Base-by-base conservation (phyloP, 495 filamentous ascomycete genomes). In the Aspergillus homomorphus region DNA sequence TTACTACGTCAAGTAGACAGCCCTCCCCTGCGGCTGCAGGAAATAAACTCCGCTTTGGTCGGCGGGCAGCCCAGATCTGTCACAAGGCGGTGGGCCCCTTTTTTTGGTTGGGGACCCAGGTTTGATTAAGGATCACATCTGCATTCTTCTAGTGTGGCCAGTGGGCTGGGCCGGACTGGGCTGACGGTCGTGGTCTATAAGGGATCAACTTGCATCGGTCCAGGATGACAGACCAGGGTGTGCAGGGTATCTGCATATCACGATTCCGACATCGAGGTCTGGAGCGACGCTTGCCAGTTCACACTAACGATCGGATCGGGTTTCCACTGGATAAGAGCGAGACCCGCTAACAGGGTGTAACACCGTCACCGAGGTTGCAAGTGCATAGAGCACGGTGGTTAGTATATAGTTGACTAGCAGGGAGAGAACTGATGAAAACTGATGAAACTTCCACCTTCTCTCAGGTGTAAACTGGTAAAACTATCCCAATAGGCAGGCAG, bases 101-200 rank as follows among this genome's bases (percentile, higher is more conserved):
- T 26, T 46, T 12, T n/a, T n/a, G n/a, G n/a, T n/a, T n/a, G n/a
- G n/a, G n/a, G 53, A 62, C 67, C 67, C 75, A 74, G 71, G 74
- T 77, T 75, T 75, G 51, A 77, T 77, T 74, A 77, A 74, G 74
- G 74, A 73, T 73, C 66, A 62, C 68, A 73, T 65, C 63, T 50
- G 69, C 62, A 57, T 28, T 61, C 48, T 38, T 38, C 66, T 73
- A 74, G 71, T 61, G 70, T 52, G 69, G 70, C 65, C 68, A 60
- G 51, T 56, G 58, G 24, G 33, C 73, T 73, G 73, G 73, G 73
- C 70, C 51, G 50, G 53, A 20, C 50, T 15, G 21, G 53, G 26
- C 51, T n/a, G 22, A 58, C 54, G 54, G 48, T 44, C 41, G 41
- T 26, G 33, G 41, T 54, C 56, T 56, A 59, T 58, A 65, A 60